phyloP scores from a whole-genome alignment of 352 stramenopile species.

The Globisporangium abappressorium region DNA sequence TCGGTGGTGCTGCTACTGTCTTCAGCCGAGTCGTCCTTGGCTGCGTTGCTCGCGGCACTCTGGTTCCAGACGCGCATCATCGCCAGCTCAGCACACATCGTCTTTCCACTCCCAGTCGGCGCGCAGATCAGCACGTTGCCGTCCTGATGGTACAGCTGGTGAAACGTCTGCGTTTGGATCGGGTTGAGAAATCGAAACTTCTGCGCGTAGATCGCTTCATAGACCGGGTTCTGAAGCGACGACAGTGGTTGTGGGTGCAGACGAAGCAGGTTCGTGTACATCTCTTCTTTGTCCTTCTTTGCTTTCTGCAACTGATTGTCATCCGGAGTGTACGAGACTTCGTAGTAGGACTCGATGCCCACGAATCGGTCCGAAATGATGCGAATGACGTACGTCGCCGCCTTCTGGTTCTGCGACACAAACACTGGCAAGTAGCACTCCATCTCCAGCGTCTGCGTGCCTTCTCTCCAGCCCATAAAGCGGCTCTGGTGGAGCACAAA shows the following conservation, averaged over 20 bases:
- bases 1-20: neutral
- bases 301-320: constrained; percentile 25
- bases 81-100: constrained; percentile 95
- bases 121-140: constrained; percentile 95
- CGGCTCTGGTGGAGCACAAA: constrained; percentile 83
- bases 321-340: constrained; percentile 58
- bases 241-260: constrained; percentile 93
- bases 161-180: constrained; percentile 99
- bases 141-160: constrained; percentile 96
- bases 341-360: constrained; percentile 90
- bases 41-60: neutral
- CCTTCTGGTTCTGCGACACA: constrained; percentile 84
- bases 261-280: constrained; percentile 90
- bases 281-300: constrained; percentile 61
- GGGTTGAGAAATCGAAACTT: constrained; percentile 88
- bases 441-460: constrained; percentile 73
- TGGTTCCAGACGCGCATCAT: constrained; percentile 94
- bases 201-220: constrained; percentile 90
- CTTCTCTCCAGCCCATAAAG: constrained; percentile 64
- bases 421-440: constrained; percentile 97
- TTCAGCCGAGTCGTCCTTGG: constrained; percentile 1
- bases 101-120: constrained; percentile 97
- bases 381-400: constrained; percentile 91
- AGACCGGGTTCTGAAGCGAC: constrained; percentile 90
- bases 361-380: constrained; percentile 97